phyloP scores from a whole-genome alignment of 148 eudicot species.

The Chenopodium quinoa region DNA sequence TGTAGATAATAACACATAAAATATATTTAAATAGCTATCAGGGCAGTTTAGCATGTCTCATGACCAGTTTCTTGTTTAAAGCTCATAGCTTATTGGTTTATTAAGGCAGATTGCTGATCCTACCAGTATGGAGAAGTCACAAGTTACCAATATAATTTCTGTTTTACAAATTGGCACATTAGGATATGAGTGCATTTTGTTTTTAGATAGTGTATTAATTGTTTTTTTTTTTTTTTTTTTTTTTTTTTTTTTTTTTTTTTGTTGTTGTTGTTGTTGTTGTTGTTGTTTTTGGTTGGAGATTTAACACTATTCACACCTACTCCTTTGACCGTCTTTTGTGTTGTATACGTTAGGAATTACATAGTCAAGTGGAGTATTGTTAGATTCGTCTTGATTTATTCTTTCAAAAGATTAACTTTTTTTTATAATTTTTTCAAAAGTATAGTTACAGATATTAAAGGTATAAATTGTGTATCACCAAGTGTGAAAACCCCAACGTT shows the following conservation, averaged over 20 bases:
- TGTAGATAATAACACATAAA: not conserved
- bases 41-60: not conserved
- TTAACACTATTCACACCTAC: too few species aligned
- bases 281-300: too few species aligned
- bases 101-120: not conserved
- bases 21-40: not conserved
- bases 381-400: too few species aligned
- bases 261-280: not conserved
- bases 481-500: too few species aligned
- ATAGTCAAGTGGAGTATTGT: too few species aligned
- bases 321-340: too few species aligned
- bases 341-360: too few species aligned
- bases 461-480: too few species aligned
- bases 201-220: not conserved
- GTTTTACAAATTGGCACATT: not conserved
- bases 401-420: too few species aligned
- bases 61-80: not conserved
- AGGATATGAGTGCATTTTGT: not conserved
- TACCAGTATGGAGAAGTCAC: not conserved
- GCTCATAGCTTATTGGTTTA: not conserved
- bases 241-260: too few species aligned
- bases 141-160: not conserved
- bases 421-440: too few species aligned
- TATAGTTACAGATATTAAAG: too few species aligned
- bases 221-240: not conserved